phyloP scores from a whole-genome alignment of 148 eudicot genomes.

The Rheum nobile region DNA sequence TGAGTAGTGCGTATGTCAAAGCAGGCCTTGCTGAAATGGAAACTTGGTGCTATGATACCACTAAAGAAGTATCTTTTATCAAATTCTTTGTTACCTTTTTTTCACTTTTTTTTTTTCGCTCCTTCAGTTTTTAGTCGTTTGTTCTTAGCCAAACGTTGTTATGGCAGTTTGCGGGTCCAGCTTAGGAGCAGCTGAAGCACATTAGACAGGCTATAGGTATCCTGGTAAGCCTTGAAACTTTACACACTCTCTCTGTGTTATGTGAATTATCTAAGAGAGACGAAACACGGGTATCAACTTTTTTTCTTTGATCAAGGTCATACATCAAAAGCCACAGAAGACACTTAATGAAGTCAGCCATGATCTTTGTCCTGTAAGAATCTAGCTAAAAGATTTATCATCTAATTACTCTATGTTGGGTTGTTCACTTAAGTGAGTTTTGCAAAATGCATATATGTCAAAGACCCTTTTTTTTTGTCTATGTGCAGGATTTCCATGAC shows the following conservation, averaged over 20 bases:
- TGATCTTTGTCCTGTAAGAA: conserved; percentile 80
- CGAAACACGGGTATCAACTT: too few relatives aligned
- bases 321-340: conserved; percentile 85
- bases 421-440: too few relatives aligned
- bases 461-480: too few relatives aligned
- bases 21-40: conserved; percentile 48
- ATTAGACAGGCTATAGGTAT: conserved; percentile 87
- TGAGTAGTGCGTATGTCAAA: conserved; percentile 48
- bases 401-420: too few relatives aligned
- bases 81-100: neutral
- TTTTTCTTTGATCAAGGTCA: conserved; percentile 43
- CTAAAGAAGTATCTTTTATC: conserved; percentile 70
- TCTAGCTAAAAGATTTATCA: neutral
- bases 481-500: too few relatives aligned
- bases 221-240: conserved; percentile 32
- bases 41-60: conserved; percentile 50
- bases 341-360: conserved; percentile 88
- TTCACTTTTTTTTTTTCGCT: neutral
- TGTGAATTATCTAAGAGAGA: too few relatives aligned
- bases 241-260: neutral
- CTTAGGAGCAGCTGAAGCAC: conserved; percentile 93
- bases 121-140: too few relatives aligned
- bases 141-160: conserved; percentile 16
- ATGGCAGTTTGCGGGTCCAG: conserved; percentile 64
- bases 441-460: too few relatives aligned